A percentile compares a stretch with the other conserved stretches of the same genome.
Evolutionary conservation across 2,329 filamentous ascomycete species (phyloP).

Genomic region (Diaporthe longicolla): DNA sequence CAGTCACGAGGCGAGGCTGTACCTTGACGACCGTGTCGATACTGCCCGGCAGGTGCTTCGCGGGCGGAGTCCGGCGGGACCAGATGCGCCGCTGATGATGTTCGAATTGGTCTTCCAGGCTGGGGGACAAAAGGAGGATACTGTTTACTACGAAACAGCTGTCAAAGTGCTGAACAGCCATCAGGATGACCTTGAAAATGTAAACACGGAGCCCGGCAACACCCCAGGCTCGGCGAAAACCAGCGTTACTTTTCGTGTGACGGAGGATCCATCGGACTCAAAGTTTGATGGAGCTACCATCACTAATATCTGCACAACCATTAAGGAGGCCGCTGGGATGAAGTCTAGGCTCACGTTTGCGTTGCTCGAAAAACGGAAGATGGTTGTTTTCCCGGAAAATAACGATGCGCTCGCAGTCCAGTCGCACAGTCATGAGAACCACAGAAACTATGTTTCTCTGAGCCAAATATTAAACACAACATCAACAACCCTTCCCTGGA

Average conservation of each 20-base stretch:
- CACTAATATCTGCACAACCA: slow-evolving; percentile 37
- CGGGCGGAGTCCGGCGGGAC: not conserved
- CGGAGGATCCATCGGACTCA: not conserved
- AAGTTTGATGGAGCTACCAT: not conserved
- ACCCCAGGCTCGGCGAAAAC: not conserved
- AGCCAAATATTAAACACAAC: not conserved
- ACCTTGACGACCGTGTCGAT: slow-evolving; percentile 26
- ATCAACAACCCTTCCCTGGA: not conserved
- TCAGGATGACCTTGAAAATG: not conserved
- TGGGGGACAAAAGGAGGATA: not conserved
- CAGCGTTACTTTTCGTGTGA: not conserved
- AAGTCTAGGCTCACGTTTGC: not conserved
- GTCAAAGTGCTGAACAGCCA: slow-evolving; percentile 29
- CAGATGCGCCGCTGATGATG: not conserved
- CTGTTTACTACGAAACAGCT: slow-evolving; percentile 32
- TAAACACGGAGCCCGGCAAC: not conserved
- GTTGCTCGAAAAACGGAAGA: not conserved
- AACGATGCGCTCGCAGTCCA: not conserved
- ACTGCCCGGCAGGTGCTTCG: not conserved
- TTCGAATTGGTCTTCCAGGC: slow-evolving; percentile 31
- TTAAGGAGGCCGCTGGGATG: slow-evolving; percentile 36
- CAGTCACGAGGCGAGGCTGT: slow-evolving; percentile 19
- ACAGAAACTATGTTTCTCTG: not conserved
- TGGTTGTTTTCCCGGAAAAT: not conserved
- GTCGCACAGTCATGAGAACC: not conserved